Conservation (phyloP, 2,329 filamentous ascomycete species). For the Claviceps sp. region DNA sequence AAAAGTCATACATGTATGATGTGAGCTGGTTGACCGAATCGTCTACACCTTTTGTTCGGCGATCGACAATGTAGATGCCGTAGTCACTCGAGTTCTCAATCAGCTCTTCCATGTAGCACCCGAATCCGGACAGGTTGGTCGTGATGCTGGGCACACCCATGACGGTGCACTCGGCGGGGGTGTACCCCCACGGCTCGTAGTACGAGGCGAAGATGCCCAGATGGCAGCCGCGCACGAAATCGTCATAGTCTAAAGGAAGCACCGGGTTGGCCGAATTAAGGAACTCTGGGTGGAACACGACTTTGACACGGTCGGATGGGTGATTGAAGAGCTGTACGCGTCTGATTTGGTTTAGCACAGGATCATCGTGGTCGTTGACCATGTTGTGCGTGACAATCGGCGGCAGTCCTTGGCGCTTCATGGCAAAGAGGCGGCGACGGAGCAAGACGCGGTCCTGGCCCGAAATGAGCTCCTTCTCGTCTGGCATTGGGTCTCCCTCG, state of each 20-base stretch:
- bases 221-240: constrained; percentile 95
- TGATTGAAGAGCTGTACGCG: constrained; percentile 96
- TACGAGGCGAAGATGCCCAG: constrained; percentile 93
- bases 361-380: constrained; percentile 85
- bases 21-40: constrained; percentile 94
- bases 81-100: constrained; percentile 98
- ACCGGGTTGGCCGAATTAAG: constrained; percentile 92
- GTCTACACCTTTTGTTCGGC: constrained; percentile 86
- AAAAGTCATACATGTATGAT: constrained; percentile 81
- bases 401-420: constrained; percentile 83
- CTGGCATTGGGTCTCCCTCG: constrained; percentile 82
- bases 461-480: constrained; percentile 92
- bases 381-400: constrained; percentile 99
- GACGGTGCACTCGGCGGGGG: constrained; percentile 92
- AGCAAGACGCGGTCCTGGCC: constrained; percentile 86
- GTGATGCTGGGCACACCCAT: constrained; percentile 99
- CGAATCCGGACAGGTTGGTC: constrained; percentile 93
- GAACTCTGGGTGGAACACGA: constrained; percentile 97
- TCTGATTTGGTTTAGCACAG: constrained; percentile 88
- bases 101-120: constrained; percentile 98
- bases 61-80: constrained; percentile 97
- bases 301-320: constrained; percentile 86
- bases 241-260: constrained; percentile 90
- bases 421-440: constrained; percentile 81
- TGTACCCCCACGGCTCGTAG: constrained; percentile 99